These are phyloP conservation scores for Ceratocystis destructans DNA, from an alignment of 2,329 filamentous ascomycete genomes.

Conservation along the genomic window DNA sequence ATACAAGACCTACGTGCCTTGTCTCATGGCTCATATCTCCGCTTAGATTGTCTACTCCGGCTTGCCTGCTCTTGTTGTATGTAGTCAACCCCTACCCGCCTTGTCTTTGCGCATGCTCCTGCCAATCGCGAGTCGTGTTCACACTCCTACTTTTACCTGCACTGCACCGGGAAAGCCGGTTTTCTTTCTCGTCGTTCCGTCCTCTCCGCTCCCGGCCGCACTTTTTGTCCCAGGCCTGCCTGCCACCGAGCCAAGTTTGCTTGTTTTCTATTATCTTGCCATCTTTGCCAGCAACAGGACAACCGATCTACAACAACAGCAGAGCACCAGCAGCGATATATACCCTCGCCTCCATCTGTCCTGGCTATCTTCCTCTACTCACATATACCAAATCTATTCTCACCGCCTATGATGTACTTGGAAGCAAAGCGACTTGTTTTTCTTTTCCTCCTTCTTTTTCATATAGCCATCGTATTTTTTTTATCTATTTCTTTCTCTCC, in stretches of 20 bases:
- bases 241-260: background rate
- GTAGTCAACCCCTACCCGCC: too few relatives aligned
- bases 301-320: background rate
- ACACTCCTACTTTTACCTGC: too few relatives aligned
- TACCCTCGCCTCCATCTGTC: background rate
- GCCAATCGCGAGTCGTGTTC: too few relatives aligned
- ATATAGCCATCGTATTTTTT: background rate
- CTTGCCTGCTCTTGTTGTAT: too few relatives aligned
- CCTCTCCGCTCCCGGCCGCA: background rate
- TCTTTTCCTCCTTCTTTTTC: background rate
- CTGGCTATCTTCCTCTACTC: background rate
- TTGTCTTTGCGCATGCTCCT: too few relatives aligned
- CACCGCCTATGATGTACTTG: constrained; percentile 7
- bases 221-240: background rate
- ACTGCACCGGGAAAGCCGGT: too few relatives aligned
- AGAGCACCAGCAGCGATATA: background rate
- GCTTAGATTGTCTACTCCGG: too few relatives aligned
- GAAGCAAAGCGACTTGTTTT: constrained; percentile 7
- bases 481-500: constrained; percentile 7
- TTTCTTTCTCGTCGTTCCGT: background rate
- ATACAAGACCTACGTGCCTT: too few relatives aligned
- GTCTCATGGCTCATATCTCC: too few relatives aligned
- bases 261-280: background rate
- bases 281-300: background rate
- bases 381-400: background rate